Conservation (phyloP, 768 basidiomycete genomes). For the Filobasidium floriforme region DNA sequence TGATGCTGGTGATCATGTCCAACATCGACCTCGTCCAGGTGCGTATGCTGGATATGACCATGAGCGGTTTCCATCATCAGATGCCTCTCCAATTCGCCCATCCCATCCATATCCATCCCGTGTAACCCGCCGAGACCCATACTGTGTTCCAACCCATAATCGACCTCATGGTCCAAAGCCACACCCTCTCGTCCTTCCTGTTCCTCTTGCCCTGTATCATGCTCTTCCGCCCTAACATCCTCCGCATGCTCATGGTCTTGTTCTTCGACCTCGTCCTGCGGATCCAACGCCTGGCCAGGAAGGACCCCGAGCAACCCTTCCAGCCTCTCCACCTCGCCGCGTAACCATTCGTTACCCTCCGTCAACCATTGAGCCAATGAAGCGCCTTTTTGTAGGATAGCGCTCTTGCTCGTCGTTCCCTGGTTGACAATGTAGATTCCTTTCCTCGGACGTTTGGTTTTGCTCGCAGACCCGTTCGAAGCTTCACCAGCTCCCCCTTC, state of each 20-base stretch:
- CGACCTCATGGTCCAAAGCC: too few species aligned
- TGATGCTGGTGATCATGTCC: neutral
- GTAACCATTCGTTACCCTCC: constrained; percentile 13
- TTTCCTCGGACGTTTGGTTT: neutral
- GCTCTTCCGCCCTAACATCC: neutral
- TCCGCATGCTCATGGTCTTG: neutral
- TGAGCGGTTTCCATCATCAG: neutral
- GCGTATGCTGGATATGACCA: neutral
- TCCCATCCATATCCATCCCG: neutral
- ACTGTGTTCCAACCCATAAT: neutral
- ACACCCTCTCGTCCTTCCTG: neutral
- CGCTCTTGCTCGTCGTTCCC: constrained; percentile 5
- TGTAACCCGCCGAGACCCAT: neutral
- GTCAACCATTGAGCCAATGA: constrained; percentile 6
- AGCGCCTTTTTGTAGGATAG: constrained; percentile 14
- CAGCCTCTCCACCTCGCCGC: constrained; percentile 4
- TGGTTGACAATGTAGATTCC: neutral
- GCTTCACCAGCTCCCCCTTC: neutral
- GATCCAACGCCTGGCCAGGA: neutral
- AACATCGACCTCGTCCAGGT: neutral
- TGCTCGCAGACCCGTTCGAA: neutral
- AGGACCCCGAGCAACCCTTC: constrained; percentile 4
- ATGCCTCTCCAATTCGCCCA: neutral
- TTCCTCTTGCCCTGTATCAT: neutral
- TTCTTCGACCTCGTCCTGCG: neutral